A percentile compares a stretch with the other conserved stretches of the same genome.
These are phyloP conservation scores for Bacidia gigantensis DNA, from an alignment of 495 filamentous ascomycete species.

Conservation along the genomic window DNA sequence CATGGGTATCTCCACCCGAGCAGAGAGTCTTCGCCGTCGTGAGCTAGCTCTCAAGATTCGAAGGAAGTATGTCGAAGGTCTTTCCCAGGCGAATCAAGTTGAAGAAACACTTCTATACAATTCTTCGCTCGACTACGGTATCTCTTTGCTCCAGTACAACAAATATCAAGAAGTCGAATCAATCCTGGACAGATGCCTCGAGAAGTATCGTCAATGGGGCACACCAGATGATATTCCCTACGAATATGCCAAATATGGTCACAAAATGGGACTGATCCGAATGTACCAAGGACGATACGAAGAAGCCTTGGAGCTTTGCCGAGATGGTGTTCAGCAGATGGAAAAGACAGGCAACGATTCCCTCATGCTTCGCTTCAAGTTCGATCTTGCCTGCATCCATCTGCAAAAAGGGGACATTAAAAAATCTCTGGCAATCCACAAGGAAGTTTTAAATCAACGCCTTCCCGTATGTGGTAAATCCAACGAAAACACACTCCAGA, in stretches of 20 bases:
- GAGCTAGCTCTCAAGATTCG: conserved; percentile 10
- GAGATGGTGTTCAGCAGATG: conserved; percentile 9
- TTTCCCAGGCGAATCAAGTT: background rate
- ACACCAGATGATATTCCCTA: conserved; percentile 14
- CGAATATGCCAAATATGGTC: conserved; percentile 22
- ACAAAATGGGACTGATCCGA: conserved; percentile 13
- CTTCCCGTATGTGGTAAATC: conserved; percentile 12
- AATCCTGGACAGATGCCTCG: conserved; percentile 12
- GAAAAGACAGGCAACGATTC: conserved; percentile 6
- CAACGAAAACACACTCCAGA: conserved; percentile 17
- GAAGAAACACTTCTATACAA: conserved; percentile 19
- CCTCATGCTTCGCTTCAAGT: conserved; percentile 14
- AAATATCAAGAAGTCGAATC: conserved; percentile 14
- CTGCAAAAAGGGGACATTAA: conserved; percentile 10
- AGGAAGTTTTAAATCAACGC: conserved; percentile 11
- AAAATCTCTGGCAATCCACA: conserved; percentile 13
- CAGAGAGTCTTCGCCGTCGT: conserved; percentile 1
- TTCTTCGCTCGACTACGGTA: conserved; percentile 14
- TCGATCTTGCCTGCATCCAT: conserved; percentile 16
- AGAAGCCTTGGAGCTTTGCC: conserved; percentile 11
- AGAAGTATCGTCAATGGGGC: conserved; percentile 16
- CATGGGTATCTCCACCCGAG: conserved; percentile 11
- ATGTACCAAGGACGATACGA: conserved; percentile 14
- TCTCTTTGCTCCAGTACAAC: conserved; percentile 15
- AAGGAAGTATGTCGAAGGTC: background rate